These are phyloP conservation scores for Phallus indusiatus DNA, from an alignment of 768 basidiomycete genomes.

Conservation along the genomic window DNA sequence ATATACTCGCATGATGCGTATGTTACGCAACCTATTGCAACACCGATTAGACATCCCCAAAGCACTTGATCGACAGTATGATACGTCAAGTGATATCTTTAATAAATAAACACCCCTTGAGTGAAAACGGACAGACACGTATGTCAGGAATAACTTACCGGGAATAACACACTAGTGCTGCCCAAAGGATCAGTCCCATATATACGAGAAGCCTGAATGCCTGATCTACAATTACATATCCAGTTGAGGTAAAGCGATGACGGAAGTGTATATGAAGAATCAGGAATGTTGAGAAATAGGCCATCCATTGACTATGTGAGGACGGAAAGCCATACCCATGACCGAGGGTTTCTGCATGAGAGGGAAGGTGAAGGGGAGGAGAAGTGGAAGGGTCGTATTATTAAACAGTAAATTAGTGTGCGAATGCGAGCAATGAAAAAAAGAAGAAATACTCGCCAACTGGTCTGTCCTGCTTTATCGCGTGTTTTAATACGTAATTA, in stretches of 20 bases:
- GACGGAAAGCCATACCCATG: slow-evolving; percentile 83
- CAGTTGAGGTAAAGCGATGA: slow-evolving; percentile 53
- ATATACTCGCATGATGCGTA: slow-evolving; percentile 53
- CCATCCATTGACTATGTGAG: slow-evolving; percentile 88
- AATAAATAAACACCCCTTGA: not conserved
- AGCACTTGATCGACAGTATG: slow-evolving; percentile 64
- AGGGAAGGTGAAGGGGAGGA: too few species aligned
- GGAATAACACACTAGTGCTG: slow-evolving; percentile 65
- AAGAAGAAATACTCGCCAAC: slow-evolving; percentile 32
- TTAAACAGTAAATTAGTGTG: not conserved
- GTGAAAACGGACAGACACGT: not conserved
- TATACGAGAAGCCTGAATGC: slow-evolving; percentile 41
- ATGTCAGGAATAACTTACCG: slow-evolving; percentile 31
- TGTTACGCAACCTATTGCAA: slow-evolving; percentile 38
- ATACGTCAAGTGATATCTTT: slow-evolving; percentile 62
- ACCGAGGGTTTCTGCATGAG: slow-evolving; percentile 40
- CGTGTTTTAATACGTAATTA: slow-evolving; percentile 60
- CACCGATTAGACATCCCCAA: slow-evolving; percentile 67
- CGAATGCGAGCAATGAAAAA: not conserved
- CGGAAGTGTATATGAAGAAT: slow-evolving; percentile 62
- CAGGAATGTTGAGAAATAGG: slow-evolving; percentile 72
- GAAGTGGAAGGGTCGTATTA: not conserved
- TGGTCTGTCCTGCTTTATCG: slow-evolving; percentile 62
- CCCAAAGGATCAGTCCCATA: slow-evolving; percentile 43
- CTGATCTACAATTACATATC: slow-evolving; percentile 40